Conservation (phyloP, 192 early-diverging fungal genomes). For the Dissophora ornata region DNA sequence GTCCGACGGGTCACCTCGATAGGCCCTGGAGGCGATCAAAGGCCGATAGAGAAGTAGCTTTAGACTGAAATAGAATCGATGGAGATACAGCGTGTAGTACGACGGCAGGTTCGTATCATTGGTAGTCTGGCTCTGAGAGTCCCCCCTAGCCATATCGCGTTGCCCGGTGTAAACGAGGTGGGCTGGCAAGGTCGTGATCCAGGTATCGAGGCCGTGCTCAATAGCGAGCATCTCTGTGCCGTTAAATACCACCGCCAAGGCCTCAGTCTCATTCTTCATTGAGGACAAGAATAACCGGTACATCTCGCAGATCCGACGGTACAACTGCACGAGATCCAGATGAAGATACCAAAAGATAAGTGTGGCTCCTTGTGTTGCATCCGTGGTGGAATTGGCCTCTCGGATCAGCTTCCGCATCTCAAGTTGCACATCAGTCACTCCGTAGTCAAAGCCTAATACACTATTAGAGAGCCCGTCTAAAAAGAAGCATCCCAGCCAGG, state of each 20-base stretch:
- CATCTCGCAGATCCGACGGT: slow-evolving; percentile 38
- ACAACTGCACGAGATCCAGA: slow-evolving; percentile 27
- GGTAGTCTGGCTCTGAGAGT: not conserved
- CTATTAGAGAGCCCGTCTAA: slow-evolving; percentile 32
- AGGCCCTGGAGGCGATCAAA: slow-evolving; percentile 3
- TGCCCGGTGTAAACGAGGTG: slow-evolving; percentile 17
- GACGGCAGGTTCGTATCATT: slow-evolving; percentile 1
- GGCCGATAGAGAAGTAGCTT: slow-evolving; percentile 37
- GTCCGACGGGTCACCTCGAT: slow-evolving; percentile 12
- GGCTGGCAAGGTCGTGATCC: slow-evolving; percentile 17
- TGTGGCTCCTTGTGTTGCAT: slow-evolving; percentile 22
- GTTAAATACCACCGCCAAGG: not conserved
- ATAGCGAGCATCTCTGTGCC: slow-evolving; percentile 26
- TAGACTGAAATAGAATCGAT: slow-evolving; percentile 41
- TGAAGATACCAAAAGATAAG: slow-evolving; percentile 47
- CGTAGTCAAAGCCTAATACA: slow-evolving; percentile 14
- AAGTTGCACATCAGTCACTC: slow-evolving; percentile 6
- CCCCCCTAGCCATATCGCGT: not conserved
- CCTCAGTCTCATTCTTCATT: not conserved
- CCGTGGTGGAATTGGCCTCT: slow-evolving; percentile 15
- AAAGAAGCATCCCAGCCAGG: slow-evolving; percentile 41
- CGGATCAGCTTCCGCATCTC: slow-evolving; percentile 31
- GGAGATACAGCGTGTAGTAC: slow-evolving; percentile 44
- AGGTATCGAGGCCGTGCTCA: slow-evolving; percentile 21
- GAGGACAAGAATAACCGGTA: slow-evolving; percentile 4